Conservation (phyloP, 2,329 filamentous ascomycete species). For the Pseudogymnoascus sp. region DNA sequence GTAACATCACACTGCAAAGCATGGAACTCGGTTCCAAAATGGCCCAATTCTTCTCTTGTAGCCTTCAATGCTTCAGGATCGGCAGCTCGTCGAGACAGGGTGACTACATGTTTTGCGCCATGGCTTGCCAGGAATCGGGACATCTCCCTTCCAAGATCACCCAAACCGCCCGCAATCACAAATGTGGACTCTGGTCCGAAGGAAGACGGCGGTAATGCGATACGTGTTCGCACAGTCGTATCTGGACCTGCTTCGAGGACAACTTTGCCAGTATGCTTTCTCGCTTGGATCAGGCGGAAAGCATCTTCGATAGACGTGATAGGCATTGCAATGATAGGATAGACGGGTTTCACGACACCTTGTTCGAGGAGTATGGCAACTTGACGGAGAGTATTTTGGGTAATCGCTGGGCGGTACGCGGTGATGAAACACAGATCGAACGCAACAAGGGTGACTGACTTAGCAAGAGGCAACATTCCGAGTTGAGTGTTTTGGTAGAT, state of each 20-base stretch:
- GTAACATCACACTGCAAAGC: slow-evolving; percentile 10
- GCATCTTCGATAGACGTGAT: slow-evolving; percentile 4
- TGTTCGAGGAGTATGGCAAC: neutral
- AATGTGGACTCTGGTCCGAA: slow-evolving; percentile 22
- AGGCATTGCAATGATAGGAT: neutral
- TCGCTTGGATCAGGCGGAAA: neutral
- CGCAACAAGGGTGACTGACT: neutral
- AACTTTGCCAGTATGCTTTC: slow-evolving; percentile 8
- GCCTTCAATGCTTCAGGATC: slow-evolving; percentile 12
- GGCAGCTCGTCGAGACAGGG: slow-evolving; percentile 21
- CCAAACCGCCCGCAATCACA: slow-evolving; percentile 19
- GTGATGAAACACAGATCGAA: neutral
- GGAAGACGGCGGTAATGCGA: neutral
- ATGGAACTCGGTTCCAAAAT: slow-evolving; percentile 14
- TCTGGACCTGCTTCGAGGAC: neutral
- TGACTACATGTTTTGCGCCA: slow-evolving; percentile 25
- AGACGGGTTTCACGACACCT: neutral
- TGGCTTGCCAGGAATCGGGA: slow-evolving; percentile 20
- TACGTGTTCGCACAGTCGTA: neutral
- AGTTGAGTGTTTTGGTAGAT: slow-evolving; percentile 27
- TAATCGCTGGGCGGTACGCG: neutral
- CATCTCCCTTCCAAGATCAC: slow-evolving; percentile 22
- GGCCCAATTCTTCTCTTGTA: slow-evolving; percentile 10
- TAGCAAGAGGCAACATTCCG: slow-evolving; percentile 11
- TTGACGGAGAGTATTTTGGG: neutral